phyloP scores from a whole-genome alignment of 306 rosid genomes.

The Vigna unguiculata region DNA sequence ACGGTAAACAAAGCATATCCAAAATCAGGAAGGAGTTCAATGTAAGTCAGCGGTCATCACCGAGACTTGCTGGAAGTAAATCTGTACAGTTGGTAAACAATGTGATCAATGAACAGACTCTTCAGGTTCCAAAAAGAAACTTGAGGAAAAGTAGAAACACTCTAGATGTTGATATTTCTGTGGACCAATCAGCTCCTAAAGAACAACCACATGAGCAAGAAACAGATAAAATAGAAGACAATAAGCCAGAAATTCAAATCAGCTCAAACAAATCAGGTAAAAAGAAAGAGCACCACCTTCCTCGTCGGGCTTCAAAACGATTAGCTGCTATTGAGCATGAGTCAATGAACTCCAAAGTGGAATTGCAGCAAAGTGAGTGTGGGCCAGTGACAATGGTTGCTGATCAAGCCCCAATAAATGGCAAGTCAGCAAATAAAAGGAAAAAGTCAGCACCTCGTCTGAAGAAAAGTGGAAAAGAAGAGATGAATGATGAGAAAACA shows the following conservation, averaged over 20 bases:
- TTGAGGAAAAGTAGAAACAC: constrained; percentile 45
- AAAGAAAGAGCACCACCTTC: constrained; percentile 53
- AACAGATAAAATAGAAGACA: constrained; percentile 44
- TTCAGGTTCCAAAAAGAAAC: constrained; percentile 53
- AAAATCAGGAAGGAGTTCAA: constrained; percentile 47
- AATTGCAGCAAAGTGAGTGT: constrained; percentile 42
- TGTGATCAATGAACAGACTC: constrained; percentile 49
- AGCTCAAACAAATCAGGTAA: constrained; percentile 52
- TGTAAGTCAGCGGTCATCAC: constrained; percentile 66
- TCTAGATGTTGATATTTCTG: constrained; percentile 45
- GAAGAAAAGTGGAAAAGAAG: constrained; percentile 49
- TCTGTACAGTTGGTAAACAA: constrained; percentile 54
- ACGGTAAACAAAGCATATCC: constrained; percentile 45
- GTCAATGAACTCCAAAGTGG: constrained; percentile 42
- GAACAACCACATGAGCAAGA: constrained; percentile 48
- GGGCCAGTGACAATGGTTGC: constrained; percentile 33
- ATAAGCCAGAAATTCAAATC: constrained; percentile 46
- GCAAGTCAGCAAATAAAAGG: constrained; percentile 44
- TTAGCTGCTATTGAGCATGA: constrained; percentile 61
- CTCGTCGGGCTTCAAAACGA: constrained; percentile 62
- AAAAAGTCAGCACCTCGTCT: constrained; percentile 41
- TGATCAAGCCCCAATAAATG: constrained; percentile 40
- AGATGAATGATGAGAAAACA: constrained; percentile 50
- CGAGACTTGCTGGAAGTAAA: constrained; percentile 73
- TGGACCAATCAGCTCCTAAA: constrained; percentile 43